Percentiles rank a stretch among this genome's conserved stretches.
These are phyloP conservation scores for Decorospora gaudefroyi DNA, from an alignment of 2,329 filamentous ascomycete species.

Conservation along the genomic window DNA sequence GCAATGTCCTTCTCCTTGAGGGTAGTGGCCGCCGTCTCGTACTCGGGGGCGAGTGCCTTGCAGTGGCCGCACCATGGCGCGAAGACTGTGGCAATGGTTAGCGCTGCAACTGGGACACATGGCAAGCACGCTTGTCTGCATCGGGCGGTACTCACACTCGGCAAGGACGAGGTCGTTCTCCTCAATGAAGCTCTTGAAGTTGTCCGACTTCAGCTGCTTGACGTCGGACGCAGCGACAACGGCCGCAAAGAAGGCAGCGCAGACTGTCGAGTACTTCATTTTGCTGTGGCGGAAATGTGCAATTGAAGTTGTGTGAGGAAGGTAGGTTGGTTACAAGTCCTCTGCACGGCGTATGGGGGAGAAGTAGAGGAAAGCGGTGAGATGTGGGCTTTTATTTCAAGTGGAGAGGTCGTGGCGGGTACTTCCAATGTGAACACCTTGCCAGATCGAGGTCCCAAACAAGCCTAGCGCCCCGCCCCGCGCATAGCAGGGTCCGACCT, in stretches of 20 bases:
- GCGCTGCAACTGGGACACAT: slow-evolving; percentile 17
- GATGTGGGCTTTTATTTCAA: slow-evolving; percentile 28
- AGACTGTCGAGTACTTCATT: slow-evolving; percentile 47
- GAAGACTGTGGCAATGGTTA: slow-evolving; percentile 68
- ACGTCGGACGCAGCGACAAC: slow-evolving; percentile 77
- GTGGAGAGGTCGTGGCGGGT: slow-evolving; percentile 28
- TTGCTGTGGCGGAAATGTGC: slow-evolving; percentile 21
- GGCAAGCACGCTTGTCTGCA: neutral
- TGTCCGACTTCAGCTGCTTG: slow-evolving; percentile 79
- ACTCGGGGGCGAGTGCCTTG: slow-evolving; percentile 94
- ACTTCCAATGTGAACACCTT: slow-evolving; percentile 11
- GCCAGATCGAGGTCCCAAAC: slow-evolving; percentile 8
- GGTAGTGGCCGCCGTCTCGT: slow-evolving; percentile 81
- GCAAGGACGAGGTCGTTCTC: slow-evolving; percentile 87
- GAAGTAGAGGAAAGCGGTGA: slow-evolving; percentile 22
- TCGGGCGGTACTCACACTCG: slow-evolving; percentile 71
- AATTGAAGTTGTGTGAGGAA: slow-evolving; percentile 12
- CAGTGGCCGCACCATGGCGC: slow-evolving; percentile 98
- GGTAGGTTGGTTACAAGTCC: slow-evolving; percentile 11
- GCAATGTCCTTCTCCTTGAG: slow-evolving; percentile 88
- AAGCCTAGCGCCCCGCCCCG: slow-evolving; percentile 8
- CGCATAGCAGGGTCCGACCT: slow-evolving; percentile 2
- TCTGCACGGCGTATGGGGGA: slow-evolving; percentile 26
- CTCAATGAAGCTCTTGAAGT: slow-evolving; percentile 84
- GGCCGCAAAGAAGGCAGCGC: slow-evolving; percentile 56